Percentiles rank a stretch among this genome's conserved stretches.
Evolutionary conservation across 1,139 yeast genomes (phyloP).

Genomic region (Blastobotrys illinoisensis): DNA sequence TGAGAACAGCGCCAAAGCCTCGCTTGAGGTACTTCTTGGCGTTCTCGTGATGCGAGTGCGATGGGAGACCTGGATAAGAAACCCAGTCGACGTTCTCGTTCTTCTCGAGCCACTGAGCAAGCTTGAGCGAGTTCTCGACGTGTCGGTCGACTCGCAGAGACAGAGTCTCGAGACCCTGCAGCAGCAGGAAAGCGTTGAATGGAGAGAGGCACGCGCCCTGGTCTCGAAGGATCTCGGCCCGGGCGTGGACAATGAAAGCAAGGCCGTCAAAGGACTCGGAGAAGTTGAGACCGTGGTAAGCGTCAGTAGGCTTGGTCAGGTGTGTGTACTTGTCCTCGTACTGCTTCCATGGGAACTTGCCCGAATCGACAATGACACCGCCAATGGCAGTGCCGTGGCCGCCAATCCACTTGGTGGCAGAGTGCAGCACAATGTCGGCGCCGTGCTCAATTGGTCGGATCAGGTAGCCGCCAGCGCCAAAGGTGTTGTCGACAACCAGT

Average conservation of each 20-base stretch:
- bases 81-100: constrained; percentile 79
- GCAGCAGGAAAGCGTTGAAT: constrained; percentile 74
- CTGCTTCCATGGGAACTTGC: constrained; percentile 86
- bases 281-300: constrained; percentile 83
- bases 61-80: constrained; percentile 81
- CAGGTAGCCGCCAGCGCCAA: constrained; percentile 93
- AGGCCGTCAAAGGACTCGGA: constrained; percentile 75
- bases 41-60: constrained; percentile 74
- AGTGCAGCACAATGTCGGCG: constrained; percentile 78
- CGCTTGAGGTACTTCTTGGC: constrained; percentile 76
- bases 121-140: constrained; percentile 71
- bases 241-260: constrained; percentile 74
- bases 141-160: constrained; percentile 93
- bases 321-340: constrained; percentile 85
- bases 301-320: constrained; percentile 83
- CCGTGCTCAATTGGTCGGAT: constrained; percentile 84
- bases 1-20: constrained; percentile 80
- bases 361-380: constrained; percentile 85
- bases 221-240: constrained; percentile 86
- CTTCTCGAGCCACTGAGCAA: constrained; percentile 71
- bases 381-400: constrained; percentile 97
- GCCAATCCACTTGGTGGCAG: constrained; percentile 98
- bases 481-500: constrained; percentile 92
- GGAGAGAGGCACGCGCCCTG: constrained; percentile 88
- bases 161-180: constrained; percentile 91